Evolutionary conservation across 441 rosid species (phyloP).

Genomic region (Euphorbia celastroides): DNA sequence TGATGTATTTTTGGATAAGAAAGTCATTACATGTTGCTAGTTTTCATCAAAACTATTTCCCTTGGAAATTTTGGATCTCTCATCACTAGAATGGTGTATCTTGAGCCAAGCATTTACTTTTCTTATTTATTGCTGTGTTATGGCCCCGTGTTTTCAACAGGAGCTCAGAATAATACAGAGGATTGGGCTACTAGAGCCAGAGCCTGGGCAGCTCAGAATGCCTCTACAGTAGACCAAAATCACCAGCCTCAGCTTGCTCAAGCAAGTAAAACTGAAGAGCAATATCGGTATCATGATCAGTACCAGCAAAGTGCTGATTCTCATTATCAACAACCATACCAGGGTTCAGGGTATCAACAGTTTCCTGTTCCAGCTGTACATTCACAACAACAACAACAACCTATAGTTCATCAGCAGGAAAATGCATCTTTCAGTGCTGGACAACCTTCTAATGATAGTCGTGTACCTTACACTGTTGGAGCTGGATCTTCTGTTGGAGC

Average conservation of each 20-base stretch:
- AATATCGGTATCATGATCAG: conserved; percentile 41
- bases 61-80: not conserved
- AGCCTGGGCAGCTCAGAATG: conserved; percentile 78
- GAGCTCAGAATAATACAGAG: conserved; percentile 56
- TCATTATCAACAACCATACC: conserved; percentile 42
- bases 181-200: conserved; percentile 97
- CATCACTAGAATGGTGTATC: not conserved
- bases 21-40: not conserved
- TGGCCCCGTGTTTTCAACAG: conserved; percentile 12
- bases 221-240: conserved; percentile 51
- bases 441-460: conserved; percentile 43
- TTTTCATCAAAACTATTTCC: not conserved
- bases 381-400: conserved; percentile 36
- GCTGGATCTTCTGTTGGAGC: conserved; percentile 47
- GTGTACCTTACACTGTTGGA: conserved; percentile 32
- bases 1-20: not conserved
- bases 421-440: conserved; percentile 31
- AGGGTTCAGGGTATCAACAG: conserved; percentile 53
- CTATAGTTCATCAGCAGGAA: conserved; percentile 42
- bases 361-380: conserved; percentile 43
- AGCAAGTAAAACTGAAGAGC: conserved; percentile 45
- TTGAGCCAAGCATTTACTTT: not conserved
- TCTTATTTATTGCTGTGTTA: not conserved
- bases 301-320: conserved; percentile 42
- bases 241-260: conserved; percentile 44